Percentiles rank a stretch among this genome's conserved stretches.
phyloP scores from a whole-genome alignment of 2,329 filamentous ascomycete genomes.

The Leptodontidium sp. region DNA sequence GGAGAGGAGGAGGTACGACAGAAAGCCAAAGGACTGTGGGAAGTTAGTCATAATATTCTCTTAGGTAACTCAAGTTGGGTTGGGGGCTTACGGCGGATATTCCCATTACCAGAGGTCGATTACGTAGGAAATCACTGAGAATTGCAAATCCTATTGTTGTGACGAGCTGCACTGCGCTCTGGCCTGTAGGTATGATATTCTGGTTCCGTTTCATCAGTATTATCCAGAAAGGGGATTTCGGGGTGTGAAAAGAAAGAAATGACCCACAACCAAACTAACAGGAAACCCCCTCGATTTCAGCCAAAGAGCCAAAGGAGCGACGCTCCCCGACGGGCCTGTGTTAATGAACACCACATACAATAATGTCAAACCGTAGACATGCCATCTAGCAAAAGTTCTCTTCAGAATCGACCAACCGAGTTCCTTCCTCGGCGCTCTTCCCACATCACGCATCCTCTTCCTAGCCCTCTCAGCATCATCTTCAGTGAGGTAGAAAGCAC shows the following conservation, averaged over 20 bases:
- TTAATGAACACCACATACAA: slow-evolving; percentile 52
- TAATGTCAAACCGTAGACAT: slow-evolving; percentile 49
- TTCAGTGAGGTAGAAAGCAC: slow-evolving; percentile 39
- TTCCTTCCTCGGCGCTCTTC: slow-evolving; percentile 41
- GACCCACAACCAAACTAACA: slow-evolving; percentile 34
- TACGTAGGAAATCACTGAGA: slow-evolving; percentile 57
- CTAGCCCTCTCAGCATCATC: slow-evolving; percentile 35
- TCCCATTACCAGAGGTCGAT: slow-evolving; percentile 45
- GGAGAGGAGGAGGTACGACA: slow-evolving; percentile 48
- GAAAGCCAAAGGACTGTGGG: slow-evolving; percentile 46
- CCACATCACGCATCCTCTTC: slow-evolving; percentile 42
- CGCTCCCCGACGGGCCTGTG: slow-evolving; percentile 46
- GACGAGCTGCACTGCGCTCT: slow-evolving; percentile 60
- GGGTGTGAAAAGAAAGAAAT: neutral
- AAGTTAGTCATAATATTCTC: neutral
- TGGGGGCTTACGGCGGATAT: slow-evolving; percentile 41
- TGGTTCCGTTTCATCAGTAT: neutral
- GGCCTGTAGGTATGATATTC: slow-evolving; percentile 58
- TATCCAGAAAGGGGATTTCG: neutral
- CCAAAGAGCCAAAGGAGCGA: slow-evolving; percentile 52
- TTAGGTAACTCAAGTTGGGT: neutral
- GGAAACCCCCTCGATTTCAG: slow-evolving; percentile 54
- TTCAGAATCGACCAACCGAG: slow-evolving; percentile 40
- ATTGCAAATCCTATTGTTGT: slow-evolving; percentile 62
- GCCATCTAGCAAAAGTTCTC: slow-evolving; percentile 49